Base-by-base conservation (phyloP, 202 grass and related monocot genomes). In the Setaria viridis region DNA sequence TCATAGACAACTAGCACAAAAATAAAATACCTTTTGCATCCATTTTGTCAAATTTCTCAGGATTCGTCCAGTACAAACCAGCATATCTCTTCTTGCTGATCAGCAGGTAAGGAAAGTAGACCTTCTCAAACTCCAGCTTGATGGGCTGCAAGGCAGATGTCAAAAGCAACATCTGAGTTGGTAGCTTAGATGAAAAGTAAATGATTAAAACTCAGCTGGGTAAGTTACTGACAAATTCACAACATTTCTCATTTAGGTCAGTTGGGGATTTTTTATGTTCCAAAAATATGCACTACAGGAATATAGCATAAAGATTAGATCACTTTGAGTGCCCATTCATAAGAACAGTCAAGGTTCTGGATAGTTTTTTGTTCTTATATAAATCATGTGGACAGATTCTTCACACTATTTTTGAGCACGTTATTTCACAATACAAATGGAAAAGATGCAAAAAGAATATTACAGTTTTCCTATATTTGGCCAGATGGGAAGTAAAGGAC, bases 61-160 rank as follows among this genome's bases (percentile, higher is more conserved):
- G 87, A 85, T 99, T 99, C 80, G 97, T 90, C 97, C 97, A 99
- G 82, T 96, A 99, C 80, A 99, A 96, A 70, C 97, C 97, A 81
- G 97, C 97, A 88, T 99, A 99, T 96, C 97, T 95, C 93, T 99
- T 99, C 92, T 99, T 99, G 92, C 97, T 99, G 85, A 99, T 99
- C 82, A 99, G 78, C 69, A 99, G 82, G 60, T 91, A 99, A 39
- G 97, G 97, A 84, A 94, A 99, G 71, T 99, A 99, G 41, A 99
- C 89, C 78, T 99, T 99, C 87, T 99, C 96, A 90, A 99, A 99
- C 68, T 99, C 96, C 62, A 99, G 85, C 58, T 95, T 99, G 71
- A 99, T 99, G 35, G 96, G 96, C 96, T 99, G 90, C 68, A 89
- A 67, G 30, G 65, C 12, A 71, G 20, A 92, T 84, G 73, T 73